Evolutionary conservation across 2,329 filamentous ascomycete genomes (phyloP).

Genomic region (Botryosphaeria agaves): DNA sequence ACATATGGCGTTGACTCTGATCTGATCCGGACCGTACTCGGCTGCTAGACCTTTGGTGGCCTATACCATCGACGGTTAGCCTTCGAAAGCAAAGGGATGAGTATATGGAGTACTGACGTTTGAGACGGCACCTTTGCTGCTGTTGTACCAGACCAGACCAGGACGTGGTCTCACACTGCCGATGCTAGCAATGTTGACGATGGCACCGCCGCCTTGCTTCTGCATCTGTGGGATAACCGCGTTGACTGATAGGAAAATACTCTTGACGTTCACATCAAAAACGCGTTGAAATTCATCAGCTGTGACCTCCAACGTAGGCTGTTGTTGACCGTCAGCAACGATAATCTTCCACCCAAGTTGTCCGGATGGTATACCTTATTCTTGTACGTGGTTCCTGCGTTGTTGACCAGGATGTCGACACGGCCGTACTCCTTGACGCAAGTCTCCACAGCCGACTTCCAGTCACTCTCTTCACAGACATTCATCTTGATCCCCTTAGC

Average conservation of each 20-base stretch:
- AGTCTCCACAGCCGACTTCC: conserved; percentile 31
- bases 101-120: conserved; percentile 23
- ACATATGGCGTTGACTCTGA: conserved; percentile 56
- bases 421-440: conserved; percentile 30
- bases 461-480: conserved; percentile 35
- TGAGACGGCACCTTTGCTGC: conserved; percentile 47
- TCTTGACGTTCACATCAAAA: conserved; percentile 53
- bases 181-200: conserved; percentile 50
- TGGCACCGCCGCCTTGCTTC: conserved; percentile 37
- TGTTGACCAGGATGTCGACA: conserved; percentile 43
- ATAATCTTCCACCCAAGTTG: background rate
- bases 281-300: conserved; percentile 49
- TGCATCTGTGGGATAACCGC: conserved; percentile 45
- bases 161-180: conserved; percentile 44
- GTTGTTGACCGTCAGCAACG: background rate
- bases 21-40: conserved; percentile 54
- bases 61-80: conserved; percentile 15
- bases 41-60: conserved; percentile 51
- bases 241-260: conserved; percentile 42
- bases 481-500: conserved; percentile 28
- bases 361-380: conserved; percentile 41
- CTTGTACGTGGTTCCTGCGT: conserved; percentile 39
- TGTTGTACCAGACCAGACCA: conserved; percentile 52
- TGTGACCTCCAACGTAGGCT: conserved; percentile 43
- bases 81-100: conserved; percentile 8